These are phyloP conservation scores for Onygena corvina DNA, from an alignment of 2,329 filamentous ascomycete species.

Conservation along the genomic window DNA sequence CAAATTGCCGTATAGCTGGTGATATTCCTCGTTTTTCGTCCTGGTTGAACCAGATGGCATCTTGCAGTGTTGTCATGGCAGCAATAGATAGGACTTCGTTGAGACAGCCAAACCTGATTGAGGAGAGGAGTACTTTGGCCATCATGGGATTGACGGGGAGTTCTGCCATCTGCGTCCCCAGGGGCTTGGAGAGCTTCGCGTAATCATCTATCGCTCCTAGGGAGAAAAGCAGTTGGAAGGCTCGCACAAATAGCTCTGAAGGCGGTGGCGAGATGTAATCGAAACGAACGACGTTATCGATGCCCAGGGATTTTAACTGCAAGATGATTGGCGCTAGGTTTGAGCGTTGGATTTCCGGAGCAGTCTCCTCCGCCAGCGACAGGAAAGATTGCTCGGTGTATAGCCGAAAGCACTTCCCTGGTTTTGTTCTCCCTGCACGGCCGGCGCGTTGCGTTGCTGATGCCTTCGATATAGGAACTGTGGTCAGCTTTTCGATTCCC, in stretches of 20 bases:
- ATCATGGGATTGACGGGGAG: slow-evolving; percentile 92
- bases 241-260: slow-evolving; percentile 69
- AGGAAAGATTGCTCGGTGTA: slow-evolving; percentile 69
- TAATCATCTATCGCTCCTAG: slow-evolving; percentile 80
- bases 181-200: slow-evolving; percentile 74
- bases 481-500: slow-evolving; percentile 77
- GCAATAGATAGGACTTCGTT: slow-evolving; percentile 83
- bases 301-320: slow-evolving; percentile 86
- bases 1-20: slow-evolving; percentile 64
- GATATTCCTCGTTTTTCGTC: slow-evolving; percentile 67
- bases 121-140: slow-evolving; percentile 70
- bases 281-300: slow-evolving; percentile 87
- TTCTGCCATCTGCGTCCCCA: slow-evolving; percentile 88
- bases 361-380: slow-evolving; percentile 55
- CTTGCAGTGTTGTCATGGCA: slow-evolving; percentile 82
- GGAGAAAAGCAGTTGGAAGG: slow-evolving; percentile 75
- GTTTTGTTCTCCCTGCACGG: slow-evolving; percentile 73
- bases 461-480: slow-evolving; percentile 73
- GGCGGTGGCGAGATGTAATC: slow-evolving; percentile 80
- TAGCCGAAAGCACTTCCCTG: slow-evolving; percentile 87
- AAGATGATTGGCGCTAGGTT: slow-evolving; percentile 80
- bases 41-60: slow-evolving; percentile 62
- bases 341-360: slow-evolving; percentile 84
- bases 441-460: slow-evolving; percentile 87
- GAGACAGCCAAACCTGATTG: slow-evolving; percentile 62